A percentile compares a stretch with the other conserved stretches of the same genome.
phyloP scores from a whole-genome alignment of 805 yeast genomes.

The Clavispora vitiphila region DNA sequence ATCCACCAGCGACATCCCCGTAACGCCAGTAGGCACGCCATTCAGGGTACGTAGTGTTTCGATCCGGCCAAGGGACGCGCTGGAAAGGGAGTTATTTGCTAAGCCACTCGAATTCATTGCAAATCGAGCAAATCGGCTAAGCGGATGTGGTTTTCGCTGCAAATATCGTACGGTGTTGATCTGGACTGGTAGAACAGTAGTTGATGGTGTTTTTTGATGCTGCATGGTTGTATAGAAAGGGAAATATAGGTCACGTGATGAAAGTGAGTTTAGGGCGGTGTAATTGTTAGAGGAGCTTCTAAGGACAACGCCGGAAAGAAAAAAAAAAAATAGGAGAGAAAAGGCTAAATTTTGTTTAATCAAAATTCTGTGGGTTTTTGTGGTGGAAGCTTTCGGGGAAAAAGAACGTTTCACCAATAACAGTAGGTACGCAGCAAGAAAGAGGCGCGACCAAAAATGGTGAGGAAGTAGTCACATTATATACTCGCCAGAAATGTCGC shows the following conservation, averaged over 20 bases:
- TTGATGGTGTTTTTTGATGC: not conserved
- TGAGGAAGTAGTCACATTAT: not conserved
- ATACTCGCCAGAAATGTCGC: not conserved
- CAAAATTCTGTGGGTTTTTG: no score
- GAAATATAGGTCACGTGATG: not conserved
- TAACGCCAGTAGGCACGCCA: slow-evolving; percentile 8
- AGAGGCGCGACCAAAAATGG: not conserved
- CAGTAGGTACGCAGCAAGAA: no score
- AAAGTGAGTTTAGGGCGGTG: not conserved
- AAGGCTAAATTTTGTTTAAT: no score
- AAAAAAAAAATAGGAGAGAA: not conserved
- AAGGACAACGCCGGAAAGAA: no score
- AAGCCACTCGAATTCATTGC: slow-evolving; percentile 13
- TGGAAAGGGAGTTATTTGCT: slow-evolving; percentile 9
- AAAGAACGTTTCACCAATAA: no score
- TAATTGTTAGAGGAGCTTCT: no score
- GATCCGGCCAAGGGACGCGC: slow-evolving; percentile 11
- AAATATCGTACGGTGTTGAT: not conserved
- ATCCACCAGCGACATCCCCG: slow-evolving; percentile 8
- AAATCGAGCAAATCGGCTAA: not conserved
- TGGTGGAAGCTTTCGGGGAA: no score
- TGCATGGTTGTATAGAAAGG: not conserved
- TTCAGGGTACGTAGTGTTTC: slow-evolving; percentile 12
- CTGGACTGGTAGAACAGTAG: not conserved
- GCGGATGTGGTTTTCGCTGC: not conserved